Evolutionary conservation across 2,329 filamentous ascomycete genomes (phyloP), one percentile per base, ranked within the genome.

Genomic region (Monilinia laxa): DNA sequence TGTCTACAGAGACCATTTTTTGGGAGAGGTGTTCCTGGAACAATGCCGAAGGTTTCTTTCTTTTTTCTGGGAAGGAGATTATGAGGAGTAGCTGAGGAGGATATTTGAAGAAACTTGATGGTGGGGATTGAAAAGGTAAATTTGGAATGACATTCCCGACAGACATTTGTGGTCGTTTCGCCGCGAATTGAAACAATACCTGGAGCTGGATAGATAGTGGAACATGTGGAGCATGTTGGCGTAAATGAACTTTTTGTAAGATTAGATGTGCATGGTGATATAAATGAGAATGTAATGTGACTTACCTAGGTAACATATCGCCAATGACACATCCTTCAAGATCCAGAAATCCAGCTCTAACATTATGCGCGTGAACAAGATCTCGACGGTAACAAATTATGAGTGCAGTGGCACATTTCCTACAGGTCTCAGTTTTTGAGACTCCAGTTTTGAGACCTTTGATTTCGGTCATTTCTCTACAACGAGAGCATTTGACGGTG

Each of bases 101-200:
- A 87, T 72, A 93, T 87, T 70, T 87, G 83, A 42, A 94, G 82
- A 78, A 96, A 93, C 75, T 90, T 91, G 70, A 93, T 85, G 69
- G 92, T 87, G 31, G 90, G 89, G 57, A 95, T 85, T 76, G 87
- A 88, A 78, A 95, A 91, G 20, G 85, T 90, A 84, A 95, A 93
- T 76, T 89, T 90, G 64, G 83, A 82, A 80, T 95, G 91, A 76
- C 92, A 96, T 73, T 90, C 85, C 59, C 91, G 86, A 78, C 92
- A 96, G 49, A 92, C 84, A 67, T 92, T 90, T 73, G 87, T 88
- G 28, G 86, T 85, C 23, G 85, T 86, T 68, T 94, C 90, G 56
- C 90, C 91, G 35, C 89, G 84, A 7, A 94, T 90, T 5, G 90
- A 87, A 20, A 88, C 83, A 45, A 95, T 83, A 0, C 90, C 90